Evolutionary conservation across 495 filamentous ascomycete species (phyloP).

Genomic region (Xanthoparmelia taractica): DNA sequence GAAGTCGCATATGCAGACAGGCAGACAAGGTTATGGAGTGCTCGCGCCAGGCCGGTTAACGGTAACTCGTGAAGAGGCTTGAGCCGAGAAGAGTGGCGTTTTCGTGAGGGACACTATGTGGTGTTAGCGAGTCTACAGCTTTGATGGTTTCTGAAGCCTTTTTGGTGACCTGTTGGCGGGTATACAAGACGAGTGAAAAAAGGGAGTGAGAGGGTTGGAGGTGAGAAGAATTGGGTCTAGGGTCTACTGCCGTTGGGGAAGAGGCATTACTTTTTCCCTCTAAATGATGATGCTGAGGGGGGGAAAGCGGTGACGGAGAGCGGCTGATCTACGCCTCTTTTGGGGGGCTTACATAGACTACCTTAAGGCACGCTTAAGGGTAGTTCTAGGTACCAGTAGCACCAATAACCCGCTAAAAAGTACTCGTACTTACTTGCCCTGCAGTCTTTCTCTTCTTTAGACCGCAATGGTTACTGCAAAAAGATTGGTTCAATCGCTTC

Average conservation of each 20-base stretch:
- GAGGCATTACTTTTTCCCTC: too few species aligned
- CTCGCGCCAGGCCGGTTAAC: slow-evolving; percentile 5
- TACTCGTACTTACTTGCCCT: background rate
- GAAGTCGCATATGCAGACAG: slow-evolving; percentile 6
- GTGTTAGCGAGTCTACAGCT: background rate
- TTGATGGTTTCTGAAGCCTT: too few species aligned
- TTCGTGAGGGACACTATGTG: background rate
- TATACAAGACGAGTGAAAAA: background rate
- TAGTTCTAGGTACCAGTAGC: too few species aligned
- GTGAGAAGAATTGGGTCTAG: too few species aligned
- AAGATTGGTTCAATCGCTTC: too few species aligned
- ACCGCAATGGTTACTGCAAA: too few species aligned
- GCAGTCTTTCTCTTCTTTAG: too few species aligned
- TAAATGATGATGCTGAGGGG: background rate
- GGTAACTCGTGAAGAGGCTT: slow-evolving; percentile 4
- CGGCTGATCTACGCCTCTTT: background rate
- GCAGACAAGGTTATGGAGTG: background rate
- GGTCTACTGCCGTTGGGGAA: too few species aligned
- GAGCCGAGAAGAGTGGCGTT: slow-evolving; percentile 8
- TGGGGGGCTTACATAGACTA: too few species aligned
- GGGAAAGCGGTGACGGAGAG: slow-evolving; percentile 2
- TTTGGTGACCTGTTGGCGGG: background rate
- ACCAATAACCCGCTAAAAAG: too few species aligned
- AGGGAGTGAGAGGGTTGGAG: background rate
- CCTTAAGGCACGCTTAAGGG: too few species aligned